A percentile compares a stretch with the other conserved stretches of the same genome.
phyloP scores from a whole-genome alignment of 768 basidiomycete genomes.

The Boletus speciosus region DNA sequence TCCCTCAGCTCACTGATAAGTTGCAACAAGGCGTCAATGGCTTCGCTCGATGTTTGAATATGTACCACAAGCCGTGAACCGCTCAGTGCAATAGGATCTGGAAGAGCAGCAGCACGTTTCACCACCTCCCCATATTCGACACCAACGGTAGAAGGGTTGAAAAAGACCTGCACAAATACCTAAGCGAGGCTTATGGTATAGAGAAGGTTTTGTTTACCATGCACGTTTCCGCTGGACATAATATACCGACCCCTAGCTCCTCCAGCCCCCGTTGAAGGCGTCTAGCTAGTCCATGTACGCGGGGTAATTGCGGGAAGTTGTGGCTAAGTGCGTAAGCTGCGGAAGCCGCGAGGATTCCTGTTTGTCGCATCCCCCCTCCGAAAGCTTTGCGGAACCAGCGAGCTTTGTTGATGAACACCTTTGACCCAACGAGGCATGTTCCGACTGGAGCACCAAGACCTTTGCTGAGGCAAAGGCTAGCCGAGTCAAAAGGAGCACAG shows the following conservation, averaged over 20 bases:
- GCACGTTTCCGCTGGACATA: slow-evolving; percentile 79
- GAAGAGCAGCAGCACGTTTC: slow-evolving; percentile 56
- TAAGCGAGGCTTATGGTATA: background rate
- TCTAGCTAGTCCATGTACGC: slow-evolving; percentile 72
- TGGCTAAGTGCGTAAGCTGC: slow-evolving; percentile 84
- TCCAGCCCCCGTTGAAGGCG: slow-evolving; percentile 67
- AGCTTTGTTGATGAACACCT: slow-evolving; percentile 72
- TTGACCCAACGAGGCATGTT: slow-evolving; percentile 80
- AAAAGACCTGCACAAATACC: slow-evolving; percentile 59
- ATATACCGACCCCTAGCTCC: slow-evolving; percentile 69
- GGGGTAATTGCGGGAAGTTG: slow-evolving; percentile 72
- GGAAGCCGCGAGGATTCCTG: slow-evolving; percentile 76
- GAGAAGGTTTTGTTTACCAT: slow-evolving; percentile 57
- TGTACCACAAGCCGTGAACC: slow-evolving; percentile 86
- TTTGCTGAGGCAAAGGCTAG: slow-evolving; percentile 94
- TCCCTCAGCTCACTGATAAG: slow-evolving; percentile 60
- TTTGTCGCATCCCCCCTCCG: slow-evolving; percentile 95
- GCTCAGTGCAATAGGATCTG: slow-evolving; percentile 63
- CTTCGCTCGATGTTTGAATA: slow-evolving; percentile 74
- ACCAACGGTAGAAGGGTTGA: slow-evolving; percentile 71
- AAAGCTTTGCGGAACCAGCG: slow-evolving; percentile 91
- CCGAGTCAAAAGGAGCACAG: slow-evolving; percentile 86
- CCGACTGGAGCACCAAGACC: slow-evolving; percentile 88
- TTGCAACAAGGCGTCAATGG: slow-evolving; percentile 76
- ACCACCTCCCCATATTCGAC: slow-evolving; percentile 65